These are phyloP conservation scores for Phallus indusiatus DNA, from an alignment of 768 basidiomycete genomes.

Conservation along the genomic window DNA sequence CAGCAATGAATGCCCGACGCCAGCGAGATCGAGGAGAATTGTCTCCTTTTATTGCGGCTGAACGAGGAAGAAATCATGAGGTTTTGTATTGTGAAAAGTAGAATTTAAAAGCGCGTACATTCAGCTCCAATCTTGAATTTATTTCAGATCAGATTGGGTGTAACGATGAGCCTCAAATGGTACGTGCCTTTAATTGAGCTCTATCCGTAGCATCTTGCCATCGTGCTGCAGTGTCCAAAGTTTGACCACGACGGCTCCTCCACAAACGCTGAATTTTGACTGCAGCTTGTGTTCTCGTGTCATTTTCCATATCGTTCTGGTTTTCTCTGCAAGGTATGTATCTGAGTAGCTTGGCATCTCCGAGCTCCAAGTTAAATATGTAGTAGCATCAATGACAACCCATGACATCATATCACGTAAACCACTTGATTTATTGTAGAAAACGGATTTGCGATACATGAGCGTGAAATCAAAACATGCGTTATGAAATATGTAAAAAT, in stretches of 20 bases:
- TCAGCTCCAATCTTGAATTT: not conserved
- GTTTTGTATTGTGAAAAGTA: not conserved
- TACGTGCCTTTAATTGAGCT: slow-evolving; percentile 29
- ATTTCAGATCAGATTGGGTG: not conserved
- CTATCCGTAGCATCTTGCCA: slow-evolving; percentile 28
- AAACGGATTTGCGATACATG: slow-evolving; percentile 5
- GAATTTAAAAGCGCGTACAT: not conserved
- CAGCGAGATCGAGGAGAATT: slow-evolving; percentile 39
- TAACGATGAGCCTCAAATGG: not conserved
- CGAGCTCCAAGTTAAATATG: too few species aligned
- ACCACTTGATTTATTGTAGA: not conserved
- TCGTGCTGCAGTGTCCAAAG: slow-evolving; percentile 14
- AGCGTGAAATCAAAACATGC: slow-evolving; percentile 1
- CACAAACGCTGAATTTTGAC: slow-evolving; percentile 31
- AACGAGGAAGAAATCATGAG: slow-evolving; percentile 22
- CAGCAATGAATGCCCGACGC: slow-evolving; percentile 36
- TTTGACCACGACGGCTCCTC: slow-evolving; percentile 20
- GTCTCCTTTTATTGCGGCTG: slow-evolving; percentile 34
- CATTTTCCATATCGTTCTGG: not conserved
- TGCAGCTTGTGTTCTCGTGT: slow-evolving; percentile 20
- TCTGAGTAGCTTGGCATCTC: too few species aligned
- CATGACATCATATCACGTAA: not conserved
- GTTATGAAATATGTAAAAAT: slow-evolving; percentile 8
- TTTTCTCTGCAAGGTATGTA: too few species aligned
- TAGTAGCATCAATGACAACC: too few species aligned